Conservation (phyloP, 441 rosid genomes). For the Melastoma candidum region DNA sequence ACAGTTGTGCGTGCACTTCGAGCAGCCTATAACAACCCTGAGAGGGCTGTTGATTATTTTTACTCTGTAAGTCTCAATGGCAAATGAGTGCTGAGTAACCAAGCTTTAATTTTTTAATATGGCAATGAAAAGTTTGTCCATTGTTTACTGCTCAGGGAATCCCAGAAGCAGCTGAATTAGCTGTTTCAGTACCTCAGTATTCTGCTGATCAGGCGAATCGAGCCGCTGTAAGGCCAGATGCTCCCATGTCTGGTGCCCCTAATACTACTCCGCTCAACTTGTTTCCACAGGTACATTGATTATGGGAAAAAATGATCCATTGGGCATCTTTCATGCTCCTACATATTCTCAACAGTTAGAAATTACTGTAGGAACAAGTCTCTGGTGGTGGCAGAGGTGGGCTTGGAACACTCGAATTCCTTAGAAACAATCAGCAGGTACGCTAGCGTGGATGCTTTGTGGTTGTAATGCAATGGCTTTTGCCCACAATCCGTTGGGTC, state of each 20-base stretch:
- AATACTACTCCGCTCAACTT: constrained; percentile 89
- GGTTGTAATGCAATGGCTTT: too few species aligned
- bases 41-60: constrained; percentile 91
- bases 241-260: constrained; percentile 66
- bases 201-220: constrained; percentile 48
- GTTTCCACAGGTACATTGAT: constrained; percentile 71
- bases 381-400: constrained; percentile 54
- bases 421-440: constrained; percentile 89
- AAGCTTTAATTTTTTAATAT: too few species aligned
- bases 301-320: too few species aligned
- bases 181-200: constrained; percentile 48
- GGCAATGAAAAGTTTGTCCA: too few species aligned
- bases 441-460: neutral
- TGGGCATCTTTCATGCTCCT: too few species aligned
- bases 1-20: constrained; percentile 81
- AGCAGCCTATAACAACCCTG: constrained; percentile 96
- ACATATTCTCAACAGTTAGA: constrained; percentile 12
- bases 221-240: constrained; percentile 34
- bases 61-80: constrained; percentile 51
- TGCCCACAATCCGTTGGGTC: too few species aligned
- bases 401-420: constrained; percentile 82
- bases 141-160: constrained; percentile 58
- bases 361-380: constrained; percentile 45
- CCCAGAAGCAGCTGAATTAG: constrained; percentile 76
- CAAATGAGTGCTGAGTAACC: too few species aligned